Evolutionary conservation across 257 asterid species (phyloP).

Genomic region (Lycium ferocissimum): DNA sequence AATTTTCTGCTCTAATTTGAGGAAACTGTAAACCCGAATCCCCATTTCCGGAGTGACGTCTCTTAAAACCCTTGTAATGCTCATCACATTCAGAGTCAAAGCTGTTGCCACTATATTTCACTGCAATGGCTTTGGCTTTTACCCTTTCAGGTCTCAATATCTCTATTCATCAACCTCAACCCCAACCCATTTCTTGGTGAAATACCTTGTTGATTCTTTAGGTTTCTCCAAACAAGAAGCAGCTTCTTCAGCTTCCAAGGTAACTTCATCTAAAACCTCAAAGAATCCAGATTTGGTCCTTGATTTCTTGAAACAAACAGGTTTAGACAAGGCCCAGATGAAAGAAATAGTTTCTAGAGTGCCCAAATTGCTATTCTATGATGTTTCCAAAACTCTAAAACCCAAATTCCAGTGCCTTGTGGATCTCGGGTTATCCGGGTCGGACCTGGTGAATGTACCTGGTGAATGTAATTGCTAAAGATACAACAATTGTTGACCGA

Average conservation of each 20-base stretch:
- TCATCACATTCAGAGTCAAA: background rate
- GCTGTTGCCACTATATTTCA: background rate
- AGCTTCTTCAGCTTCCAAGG: slow-evolving; percentile 3
- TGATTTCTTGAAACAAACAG: slow-evolving; percentile 20
- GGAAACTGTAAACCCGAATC: no score
- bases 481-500: background rate
- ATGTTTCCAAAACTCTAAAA: slow-evolving; percentile 28
- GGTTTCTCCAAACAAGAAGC: slow-evolving; percentile 39
- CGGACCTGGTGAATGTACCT: slow-evolving; percentile 11
- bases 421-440: slow-evolving; percentile 22
- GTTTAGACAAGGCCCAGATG: slow-evolving; percentile 24
- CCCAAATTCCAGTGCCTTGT: slow-evolving; percentile 27
- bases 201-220: slow-evolving; percentile 32
- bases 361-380: background rate
- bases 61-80: no score
- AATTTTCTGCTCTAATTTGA: no score
- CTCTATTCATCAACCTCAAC: background rate
- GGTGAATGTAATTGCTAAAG: background rate
- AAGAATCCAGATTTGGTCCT: slow-evolving; percentile 28
- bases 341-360: background rate
- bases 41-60: no score
- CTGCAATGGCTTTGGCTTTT: background rate
- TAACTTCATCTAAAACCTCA: background rate
- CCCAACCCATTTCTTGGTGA: slow-evolving; percentile 24
- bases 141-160: background rate